Evolutionary conservation across 2,329 filamentous ascomycete genomes (phyloP).

Genomic region (Ophiostoma tasmaniense): DNA sequence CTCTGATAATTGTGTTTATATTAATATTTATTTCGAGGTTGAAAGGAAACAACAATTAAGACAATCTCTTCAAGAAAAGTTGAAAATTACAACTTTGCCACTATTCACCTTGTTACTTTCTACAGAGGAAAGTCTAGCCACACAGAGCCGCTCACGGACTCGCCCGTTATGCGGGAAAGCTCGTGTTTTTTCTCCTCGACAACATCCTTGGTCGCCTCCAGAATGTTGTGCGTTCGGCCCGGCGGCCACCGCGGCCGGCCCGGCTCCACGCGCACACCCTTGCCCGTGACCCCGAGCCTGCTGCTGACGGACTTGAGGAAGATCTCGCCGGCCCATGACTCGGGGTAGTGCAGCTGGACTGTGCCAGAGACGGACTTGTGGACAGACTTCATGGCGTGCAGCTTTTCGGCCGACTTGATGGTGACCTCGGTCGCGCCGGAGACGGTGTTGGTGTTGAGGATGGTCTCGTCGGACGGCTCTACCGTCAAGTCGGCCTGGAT

Average conservation of each 20-base stretch:
- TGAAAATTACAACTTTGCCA: not conserved
- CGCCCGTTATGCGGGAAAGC: constrained; percentile 8
- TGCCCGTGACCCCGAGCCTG: constrained; percentile 32
- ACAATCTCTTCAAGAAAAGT: too few species aligned
- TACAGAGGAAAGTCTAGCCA: constrained; percentile 14
- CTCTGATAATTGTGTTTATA: too few species aligned
- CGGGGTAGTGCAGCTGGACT: constrained; percentile 38
- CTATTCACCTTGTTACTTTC: not conserved
- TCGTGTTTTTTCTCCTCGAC: not conserved
- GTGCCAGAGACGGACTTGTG: constrained; percentile 40
- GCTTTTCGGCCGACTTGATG: constrained; percentile 28
- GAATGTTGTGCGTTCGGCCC: too few species aligned
- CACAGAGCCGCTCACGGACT: constrained; percentile 13
- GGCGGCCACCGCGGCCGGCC: constrained; percentile 19
- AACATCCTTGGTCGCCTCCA: constrained; percentile 18
- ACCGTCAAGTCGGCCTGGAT: not conserved
- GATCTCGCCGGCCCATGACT: constrained; percentile 41
- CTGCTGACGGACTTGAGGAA: constrained; percentile 33
- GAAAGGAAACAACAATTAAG: not conserved
- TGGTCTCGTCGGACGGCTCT: not conserved
- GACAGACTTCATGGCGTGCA: constrained; percentile 32
- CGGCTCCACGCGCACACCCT: constrained; percentile 34
- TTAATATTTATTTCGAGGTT: not conserved
- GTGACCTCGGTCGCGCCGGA: constrained; percentile 33
- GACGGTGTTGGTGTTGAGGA: constrained; percentile 35